Base-by-base conservation (phyloP, 2,329 filamentous ascomycete genomes). In the Aspergillus phoenicis region DNA sequence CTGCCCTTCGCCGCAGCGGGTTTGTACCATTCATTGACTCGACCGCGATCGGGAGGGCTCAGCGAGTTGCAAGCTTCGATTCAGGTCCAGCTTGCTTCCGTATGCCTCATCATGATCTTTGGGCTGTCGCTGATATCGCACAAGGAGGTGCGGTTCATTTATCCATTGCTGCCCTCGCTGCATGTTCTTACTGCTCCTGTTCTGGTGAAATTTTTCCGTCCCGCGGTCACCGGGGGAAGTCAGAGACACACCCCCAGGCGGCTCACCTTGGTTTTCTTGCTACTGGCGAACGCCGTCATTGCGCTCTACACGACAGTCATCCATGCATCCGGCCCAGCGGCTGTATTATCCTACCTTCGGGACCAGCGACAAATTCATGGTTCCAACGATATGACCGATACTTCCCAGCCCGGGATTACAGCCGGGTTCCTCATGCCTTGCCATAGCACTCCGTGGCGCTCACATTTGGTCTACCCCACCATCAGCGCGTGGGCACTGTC, bases 111-210 rank as follows among this genome's bases (percentile, higher is more conserved):
- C 30, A 90, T 89, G 60, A 78, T 90, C 8, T 73, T 79, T 1
- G 75, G 82, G 2, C 83, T 98, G 36, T 96, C 91, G 1, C 72
- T 91, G 51, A 91, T 98, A 66, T 88, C 92, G 1, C 95, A 99
- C 80, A 99, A 99, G 76, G 95, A 99, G 82, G 91, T 97, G 68
- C 91, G 95, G 70, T 99, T 99, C 80, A 91, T 98, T 67, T 97
- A 96, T 71, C 94, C 95, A 1, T 84, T 99, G 17, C 84, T 98
- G 1, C 94, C 95, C 1, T 84, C 89, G n/a, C 84, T 99, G 6
- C 91, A 95, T 73, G 80, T 97, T 64, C 81, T 98, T 41, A 87
- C 91, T 1, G 91, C 92, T 0, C 85, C 87, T 0, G 83, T 87
- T 2, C 77, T 91, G 15, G 81, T 85, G 2, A 75, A 81, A 8